Base-by-base conservation (phyloP, 768 basidiomycete genomes). In the Flagelloscypha sp. region DNA sequence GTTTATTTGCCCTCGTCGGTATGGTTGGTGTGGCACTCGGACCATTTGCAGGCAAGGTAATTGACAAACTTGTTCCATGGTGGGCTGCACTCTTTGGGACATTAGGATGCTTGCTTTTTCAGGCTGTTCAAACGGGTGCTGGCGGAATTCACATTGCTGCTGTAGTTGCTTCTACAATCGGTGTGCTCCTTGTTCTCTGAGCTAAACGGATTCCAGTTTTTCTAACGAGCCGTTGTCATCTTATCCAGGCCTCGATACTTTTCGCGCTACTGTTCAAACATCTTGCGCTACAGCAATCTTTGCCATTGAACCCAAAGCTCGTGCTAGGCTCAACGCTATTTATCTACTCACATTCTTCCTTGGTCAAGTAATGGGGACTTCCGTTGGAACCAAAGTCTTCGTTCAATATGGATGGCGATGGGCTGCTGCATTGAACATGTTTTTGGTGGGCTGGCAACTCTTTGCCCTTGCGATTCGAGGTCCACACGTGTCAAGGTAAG, bases 341-440 rank as follows among this genome's bases (percentile, higher is more conserved):
- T 65, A 77, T 29, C 71, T 90, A 30, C 62, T 89, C 35, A 75
- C 77, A 59, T 43, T 82, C 20, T 85, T 86, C 55, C 66, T 84
- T 16, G 87, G 87, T 0, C 85, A 89, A 61, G 81, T 88, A 7
- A 77, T 83, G 57, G 87, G 87, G 12, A 87, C 85, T 1, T 68
- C 81, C 0, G 78, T 79, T 1, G 79, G 84, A 20, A 81, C 84
- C 0, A 54, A 71, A 23, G 69, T 89, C 2, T 90, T 85, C 57
- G 66, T 79, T 19, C 45, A 61, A 10, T 59, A 72, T 44, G 87
- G 87, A 11, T 88, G 84, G 84, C 65, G 74, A 23, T 66, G 81
- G 0, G 72, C 69, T 2, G 77, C 83, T 0, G 65, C 63, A 19
- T 59, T 85, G 8, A 70, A 70, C 27, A 51, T 87, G 36, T 83